Evolutionary conservation across 2,329 filamentous ascomycete species (phyloP), one percentile per base, ranked within the genome.

Genomic region (Fusarium proliferatum): DNA sequence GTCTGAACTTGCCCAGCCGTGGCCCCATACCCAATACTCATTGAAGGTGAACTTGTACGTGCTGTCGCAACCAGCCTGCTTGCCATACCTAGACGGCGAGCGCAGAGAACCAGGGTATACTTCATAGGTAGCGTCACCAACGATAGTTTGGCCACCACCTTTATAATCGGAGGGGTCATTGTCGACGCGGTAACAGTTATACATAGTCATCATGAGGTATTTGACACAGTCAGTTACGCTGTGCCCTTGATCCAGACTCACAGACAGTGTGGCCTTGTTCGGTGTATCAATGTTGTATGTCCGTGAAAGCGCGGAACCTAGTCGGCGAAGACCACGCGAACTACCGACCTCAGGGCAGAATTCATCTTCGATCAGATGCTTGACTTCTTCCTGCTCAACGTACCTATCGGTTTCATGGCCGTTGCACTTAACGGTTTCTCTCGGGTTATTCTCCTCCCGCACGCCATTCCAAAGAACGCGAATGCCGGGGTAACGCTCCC

Each of bases 241-340:
- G 26, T 48, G 4, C 1, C 13, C 45, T 16, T 12, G 7, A 49
- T 3, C 17, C 7, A 26, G 42, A 16, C 23, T 26, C 16, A 26
- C 9, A 26, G 10, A 45, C 6, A 45, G 23, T 5, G 23, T 45
- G 42, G 26, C 42, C 10, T 49, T n/a, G 9, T n/a, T 17, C 26
- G 9, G 45, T 3, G 45, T 48, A 16, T 28, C 26, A 5, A 21
- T 10, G 19, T 48, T 48, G 19, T 28, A 30, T 21, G 21, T 15
- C 2, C 19, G 45, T 21, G 12, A 15, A 15, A 30, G 21, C 3
- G 12, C 19, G 6, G 26, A 21, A 48, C 3, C 5, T 28, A 21
- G 8, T 2, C 3, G 13, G 19, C 12, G 19, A 28, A 48, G 12
- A 3, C 28, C 19, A 11, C 4, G 19, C 26, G 1, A 30, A 2